phyloP scores from a whole-genome alignment of 1,284 basidiomycete species.

The Cutaneotrichosporon daszewskae region DNA sequence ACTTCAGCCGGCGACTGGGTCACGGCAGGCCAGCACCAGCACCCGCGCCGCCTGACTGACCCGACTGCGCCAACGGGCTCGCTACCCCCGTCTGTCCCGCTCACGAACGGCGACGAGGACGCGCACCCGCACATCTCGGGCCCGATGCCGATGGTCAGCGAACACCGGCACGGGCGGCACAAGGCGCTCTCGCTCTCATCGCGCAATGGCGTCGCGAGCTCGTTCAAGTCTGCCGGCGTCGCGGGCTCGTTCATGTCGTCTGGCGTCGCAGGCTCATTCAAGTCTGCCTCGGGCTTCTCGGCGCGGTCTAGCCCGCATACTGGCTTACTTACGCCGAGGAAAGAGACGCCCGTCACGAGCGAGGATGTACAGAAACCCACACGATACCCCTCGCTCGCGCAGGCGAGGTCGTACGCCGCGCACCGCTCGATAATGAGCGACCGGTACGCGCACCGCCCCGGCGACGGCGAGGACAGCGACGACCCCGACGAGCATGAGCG shows the following conservation, averaged over 20 bases:
- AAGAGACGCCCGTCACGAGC: not conserved
- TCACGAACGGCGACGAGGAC: conserved; percentile 5
- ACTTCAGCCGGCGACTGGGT: conserved; percentile 20
- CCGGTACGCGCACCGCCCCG: not conserved
- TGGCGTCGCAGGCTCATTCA: not conserved
- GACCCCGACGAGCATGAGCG: conserved; percentile 4
- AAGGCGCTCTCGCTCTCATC: not conserved
- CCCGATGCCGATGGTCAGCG: conserved; percentile 20
- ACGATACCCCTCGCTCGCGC: conserved; percentile 11
- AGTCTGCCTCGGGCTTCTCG: conserved; percentile 1
- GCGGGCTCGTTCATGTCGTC: not conserved
- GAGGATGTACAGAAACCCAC: not conserved
- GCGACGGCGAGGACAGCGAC: not conserved
- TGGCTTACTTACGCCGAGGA: no score
- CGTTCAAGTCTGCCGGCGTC: not conserved
- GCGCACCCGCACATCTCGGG: conserved; percentile 22
- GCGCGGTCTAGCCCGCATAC: no score
- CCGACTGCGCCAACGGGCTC: not conserved
- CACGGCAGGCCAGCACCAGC: conserved; percentile 4
- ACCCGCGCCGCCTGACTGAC: conserved; percentile 9
- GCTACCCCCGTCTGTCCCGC: not conserved
- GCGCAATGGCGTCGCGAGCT: not conserved
- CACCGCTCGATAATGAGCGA: conserved; percentile 11
- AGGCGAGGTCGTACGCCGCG: conserved; percentile 13
- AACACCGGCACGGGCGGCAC: not conserved